Evolutionary conservation across 768 basidiomycete genomes (phyloP).

Genomic region (Dentipellis sp.): DNA sequence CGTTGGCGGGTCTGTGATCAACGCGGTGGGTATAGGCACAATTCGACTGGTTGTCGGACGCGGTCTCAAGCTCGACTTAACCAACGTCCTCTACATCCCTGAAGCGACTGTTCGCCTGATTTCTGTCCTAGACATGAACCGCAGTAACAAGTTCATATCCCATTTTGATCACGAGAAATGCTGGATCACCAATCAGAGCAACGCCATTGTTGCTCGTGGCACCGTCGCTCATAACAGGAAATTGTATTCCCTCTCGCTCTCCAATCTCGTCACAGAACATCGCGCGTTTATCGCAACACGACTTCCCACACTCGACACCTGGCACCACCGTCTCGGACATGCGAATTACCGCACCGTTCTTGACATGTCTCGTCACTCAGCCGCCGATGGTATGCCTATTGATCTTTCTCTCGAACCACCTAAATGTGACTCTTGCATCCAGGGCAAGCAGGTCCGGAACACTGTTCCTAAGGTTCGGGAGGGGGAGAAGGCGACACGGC

Average conservation of each 20-base stretch:
- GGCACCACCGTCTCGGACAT: conserved; percentile 21
- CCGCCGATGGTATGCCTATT: background rate
- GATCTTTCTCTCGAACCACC: background rate
- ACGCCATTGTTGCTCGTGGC: background rate
- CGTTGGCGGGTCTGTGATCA: conserved; percentile 19
- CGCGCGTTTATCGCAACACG: conserved; percentile 1
- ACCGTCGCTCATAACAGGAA: background rate
- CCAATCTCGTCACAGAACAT: background rate
- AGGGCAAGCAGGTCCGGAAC: background rate
- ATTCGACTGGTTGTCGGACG: conserved; percentile 15
- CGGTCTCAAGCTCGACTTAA: conserved; percentile 4
- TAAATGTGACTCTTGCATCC: background rate
- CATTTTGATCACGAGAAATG: background rate
- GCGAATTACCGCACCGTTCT: conserved; percentile 13
- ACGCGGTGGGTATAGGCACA: conserved; percentile 18
- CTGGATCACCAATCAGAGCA: background rate
- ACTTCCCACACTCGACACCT: conserved; percentile 9
- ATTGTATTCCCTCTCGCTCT: background rate
- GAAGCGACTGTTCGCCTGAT: conserved; percentile 9
- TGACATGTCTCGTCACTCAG: conserved; percentile 5
- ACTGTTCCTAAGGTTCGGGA: background rate
- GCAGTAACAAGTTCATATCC: background rate
- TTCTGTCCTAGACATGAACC: conserved; percentile 6
- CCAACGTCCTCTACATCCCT: conserved; percentile 15
- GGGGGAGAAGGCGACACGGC: background rate